Base-by-base conservation (phyloP, 805 yeast species). In the Helenozyma rhizophorensis region DNA sequence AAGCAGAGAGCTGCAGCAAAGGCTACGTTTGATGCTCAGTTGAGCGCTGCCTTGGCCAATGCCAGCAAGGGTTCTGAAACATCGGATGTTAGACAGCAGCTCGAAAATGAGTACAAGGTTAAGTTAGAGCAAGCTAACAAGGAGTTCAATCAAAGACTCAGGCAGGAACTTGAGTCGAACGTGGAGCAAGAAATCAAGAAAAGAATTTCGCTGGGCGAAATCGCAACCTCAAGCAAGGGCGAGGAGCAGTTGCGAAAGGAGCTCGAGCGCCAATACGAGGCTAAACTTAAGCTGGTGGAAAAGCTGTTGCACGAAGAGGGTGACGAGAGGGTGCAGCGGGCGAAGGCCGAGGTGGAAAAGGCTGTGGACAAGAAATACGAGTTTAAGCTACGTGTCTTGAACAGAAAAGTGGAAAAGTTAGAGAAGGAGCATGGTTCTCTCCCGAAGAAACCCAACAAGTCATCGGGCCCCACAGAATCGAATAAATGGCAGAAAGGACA, bases 301-400 rank as follows among this genome's bases (percentile, higher is more conserved):
- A 24, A 33, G 41, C 18, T 51, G 50, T 9, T 54, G 53, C 25
- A 48, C 46, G 15, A 37, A 36, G 31, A 36, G 32, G 25, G 28
- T 53, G 32, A 40, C 39, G 5, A 36, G 31, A 36, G 32, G 25
- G 28, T 53, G 32, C 40, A 39, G 5, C 31, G 28, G 5, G 39
- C 45, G 38, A 57, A 54, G 33, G 67, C 62, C 21, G 71, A 65
- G 28, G 68, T 72, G 3, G 60, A 74, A 30, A 61, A 64, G 33
- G 72, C 74, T 16, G 70, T 75, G 26, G 72, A 74, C 30, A 74
- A 76, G 50, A 78, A 78, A 47, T 70, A 69, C 29, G 81, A 74
- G 38, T 70, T 82, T 54, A 72, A 78, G 44, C 68, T 70, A 36
- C 72, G 68, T 37, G 70, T 81, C 54, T 60, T 76, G 45, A 71